Conservation (phyloP, 139 green algal genomes). For the Chlamydomonas schloesseri region DNA sequence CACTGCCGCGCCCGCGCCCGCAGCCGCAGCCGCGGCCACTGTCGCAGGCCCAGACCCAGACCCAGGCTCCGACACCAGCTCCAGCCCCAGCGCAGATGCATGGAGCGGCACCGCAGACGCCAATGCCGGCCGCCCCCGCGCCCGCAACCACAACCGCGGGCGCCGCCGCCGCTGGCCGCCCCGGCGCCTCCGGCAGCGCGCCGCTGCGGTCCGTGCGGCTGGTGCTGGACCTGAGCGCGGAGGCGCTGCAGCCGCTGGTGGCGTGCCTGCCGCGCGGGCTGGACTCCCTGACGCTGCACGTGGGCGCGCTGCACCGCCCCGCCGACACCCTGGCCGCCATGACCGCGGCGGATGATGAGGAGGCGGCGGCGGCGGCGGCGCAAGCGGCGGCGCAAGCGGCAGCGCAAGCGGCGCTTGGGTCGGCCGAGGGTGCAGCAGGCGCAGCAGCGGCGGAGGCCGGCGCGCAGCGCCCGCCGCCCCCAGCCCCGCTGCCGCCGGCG, state of each 20-base stretch:
- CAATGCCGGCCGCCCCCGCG: no score
- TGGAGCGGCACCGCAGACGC: no score
- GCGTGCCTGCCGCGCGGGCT: neutral
- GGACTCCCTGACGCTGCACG: neutral
- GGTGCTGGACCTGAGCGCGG: neutral
- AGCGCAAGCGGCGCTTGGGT: neutral
- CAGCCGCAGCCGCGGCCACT: neutral
- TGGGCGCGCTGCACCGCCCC: slow-evolving; percentile 16
- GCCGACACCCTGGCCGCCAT: neutral
- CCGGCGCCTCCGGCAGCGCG: neutral
- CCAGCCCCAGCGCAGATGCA: neutral
- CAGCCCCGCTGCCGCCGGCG: neutral
- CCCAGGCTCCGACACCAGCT: neutral
- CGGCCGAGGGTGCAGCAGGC: neutral
- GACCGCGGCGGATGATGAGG: neutral
- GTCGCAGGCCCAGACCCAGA: no score
- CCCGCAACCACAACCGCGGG: no score
- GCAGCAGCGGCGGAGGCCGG: no score
- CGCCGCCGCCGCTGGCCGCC: no score
- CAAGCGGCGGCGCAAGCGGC: neutral
- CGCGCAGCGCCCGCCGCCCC: no score
- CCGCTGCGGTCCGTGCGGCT: neutral
- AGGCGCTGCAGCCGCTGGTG: slow-evolving; percentile 29
- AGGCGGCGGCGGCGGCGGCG: neutral
- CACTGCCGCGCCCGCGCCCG: no score